A percentile compares a stretch with the other conserved stretches of the same genome.
Evolutionary conservation across 306 rosid species (phyloP).

Genomic region (Parietaria judaica): DNA sequence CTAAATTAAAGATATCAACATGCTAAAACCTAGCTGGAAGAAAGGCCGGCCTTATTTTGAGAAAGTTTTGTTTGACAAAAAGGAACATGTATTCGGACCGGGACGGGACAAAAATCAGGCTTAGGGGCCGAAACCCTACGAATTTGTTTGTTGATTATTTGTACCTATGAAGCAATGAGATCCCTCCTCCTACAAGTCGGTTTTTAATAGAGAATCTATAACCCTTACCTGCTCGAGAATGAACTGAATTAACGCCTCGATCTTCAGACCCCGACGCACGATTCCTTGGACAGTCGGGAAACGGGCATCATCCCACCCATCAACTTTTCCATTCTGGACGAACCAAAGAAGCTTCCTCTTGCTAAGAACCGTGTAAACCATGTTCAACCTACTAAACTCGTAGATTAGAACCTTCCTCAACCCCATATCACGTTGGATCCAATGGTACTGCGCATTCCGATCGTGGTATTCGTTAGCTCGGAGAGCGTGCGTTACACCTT

Average conservation of each 20-base stretch:
- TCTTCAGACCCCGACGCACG: conserved; percentile 81
- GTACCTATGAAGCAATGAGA: too few relatives aligned
- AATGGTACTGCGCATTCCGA: conserved; percentile 75
- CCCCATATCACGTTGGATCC: conserved; percentile 85
- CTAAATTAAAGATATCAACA: too few relatives aligned
- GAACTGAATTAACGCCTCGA: conserved; percentile 79
- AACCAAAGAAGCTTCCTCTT: conserved; percentile 95
- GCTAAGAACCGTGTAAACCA: conserved; percentile 96
- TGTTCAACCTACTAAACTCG: conserved; percentile 82
- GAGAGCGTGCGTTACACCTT: conserved; percentile 87
- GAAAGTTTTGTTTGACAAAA: too few relatives aligned
- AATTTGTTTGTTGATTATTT: too few relatives aligned
- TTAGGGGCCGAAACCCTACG: too few relatives aligned
- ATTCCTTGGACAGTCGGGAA: conserved; percentile 96
- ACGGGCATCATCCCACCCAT: conserved; percentile 95
- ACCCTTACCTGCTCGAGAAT: conserved; percentile 77
- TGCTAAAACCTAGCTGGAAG: too few relatives aligned
- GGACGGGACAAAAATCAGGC: too few relatives aligned
- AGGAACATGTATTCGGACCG: too few relatives aligned
- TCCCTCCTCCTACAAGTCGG: too few relatives aligned
- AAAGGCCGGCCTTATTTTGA: too few relatives aligned
- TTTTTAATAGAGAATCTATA: too few relatives aligned
- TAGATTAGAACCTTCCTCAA: conserved; percentile 63
- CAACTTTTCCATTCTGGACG: conserved; percentile 86
- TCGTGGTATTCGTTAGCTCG: conserved; percentile 96